Base-by-base conservation (phyloP, 169 alveolate species). In the Eimeria maxima region DNA sequence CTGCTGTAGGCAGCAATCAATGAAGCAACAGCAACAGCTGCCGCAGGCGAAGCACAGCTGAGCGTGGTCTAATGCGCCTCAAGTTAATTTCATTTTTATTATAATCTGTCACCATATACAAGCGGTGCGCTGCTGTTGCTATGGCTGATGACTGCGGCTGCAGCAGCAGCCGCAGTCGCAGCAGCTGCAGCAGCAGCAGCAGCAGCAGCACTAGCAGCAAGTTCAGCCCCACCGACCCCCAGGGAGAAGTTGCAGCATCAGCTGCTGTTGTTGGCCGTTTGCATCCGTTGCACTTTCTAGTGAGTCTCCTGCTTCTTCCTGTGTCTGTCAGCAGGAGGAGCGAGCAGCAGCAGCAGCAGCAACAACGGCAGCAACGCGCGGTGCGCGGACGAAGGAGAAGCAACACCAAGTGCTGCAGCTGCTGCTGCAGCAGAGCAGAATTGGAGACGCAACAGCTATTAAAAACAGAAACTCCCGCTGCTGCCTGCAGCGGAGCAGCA, bases 291-390 rank as follows among this genome's bases (percentile, higher is more conserved):
- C 60, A 6, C 63, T 76, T 76, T 76, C 63, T 76, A 47, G 44
- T n/a, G 55, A n/a, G 55, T 33, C 87, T 76, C 63, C 60, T 76
- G 50, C 53, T 13, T 22, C 33, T 7, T 47, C 22, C 44, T n/a
- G 87, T 20, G 87, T 24, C 63, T 76, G 87, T 76, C 87, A 42
- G 87, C 87, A 33, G 87, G 63, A 76, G 87, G 63, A 76, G 87
- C 87, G 44, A 76, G 87, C 63, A 33, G 87, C 87, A 76, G 87
- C 87, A 76, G 87, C 63, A 76, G 87, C 87, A 76, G 90, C 90
- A 53, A 73, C 90, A 81, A 47, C 90, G 22, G 90, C 90, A 47
- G 90, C 71, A 47, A 73, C 73, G 45, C 22, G 45, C 18, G 6
- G 81, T n/a, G 42, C 42, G 47, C 53, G 81, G 88, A 47, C 44